Base-by-base conservation (phyloP, 208 protist genomes). In the Leishmania lainsoni region DNA sequence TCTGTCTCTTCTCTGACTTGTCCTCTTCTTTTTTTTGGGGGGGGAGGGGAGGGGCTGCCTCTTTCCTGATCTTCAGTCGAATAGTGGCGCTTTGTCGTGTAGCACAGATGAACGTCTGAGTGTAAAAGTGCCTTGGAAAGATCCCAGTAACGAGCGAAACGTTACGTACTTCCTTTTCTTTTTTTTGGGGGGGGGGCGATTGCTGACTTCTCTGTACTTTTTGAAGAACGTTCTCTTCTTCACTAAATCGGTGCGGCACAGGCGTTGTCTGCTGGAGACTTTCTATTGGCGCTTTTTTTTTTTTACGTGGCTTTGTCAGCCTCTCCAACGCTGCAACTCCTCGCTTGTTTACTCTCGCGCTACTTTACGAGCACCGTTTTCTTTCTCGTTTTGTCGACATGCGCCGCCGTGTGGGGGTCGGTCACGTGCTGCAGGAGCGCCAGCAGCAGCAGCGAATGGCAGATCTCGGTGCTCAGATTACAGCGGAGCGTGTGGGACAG, bases 381-480 rank as follows among this genome's bases (percentile, higher is more conserved):
- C 45, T 51, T 51, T 12, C 29, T 71, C 29, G 6, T 49, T n/a
- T 58, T 56, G 39, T 29, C 42, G 51, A 5, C 51, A 76, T 97
- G 94, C 87, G 94, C 1, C 89, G 94, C 69, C 91, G 91, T n/a
- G 88, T 97, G 48, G 94, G 94, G 48, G 93, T 97, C 20, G 92
- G 86, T 2, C 93, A 96, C 82, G 89, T 97, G 26, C 92, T 95
- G 83, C 88, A 96, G 70, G 81, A 89, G 79, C 84, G 83, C 35
- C 86, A 96, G 83, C 90, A 87, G 76, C 84, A 94, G 85, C 81
- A 91, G 79, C 89, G 94, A 69, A 97, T 97, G 94, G 89, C 89
- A 2, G 87, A 97, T 35, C 91, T 96, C 35, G 94, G 94, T 16
- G 92, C 91, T 2, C 91, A 93, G 45, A 95, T 97, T 63, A 96